Evolutionary conservation across 23 red algal species (phyloP).

Genomic region (Gracilaria gracilis): DNA sequence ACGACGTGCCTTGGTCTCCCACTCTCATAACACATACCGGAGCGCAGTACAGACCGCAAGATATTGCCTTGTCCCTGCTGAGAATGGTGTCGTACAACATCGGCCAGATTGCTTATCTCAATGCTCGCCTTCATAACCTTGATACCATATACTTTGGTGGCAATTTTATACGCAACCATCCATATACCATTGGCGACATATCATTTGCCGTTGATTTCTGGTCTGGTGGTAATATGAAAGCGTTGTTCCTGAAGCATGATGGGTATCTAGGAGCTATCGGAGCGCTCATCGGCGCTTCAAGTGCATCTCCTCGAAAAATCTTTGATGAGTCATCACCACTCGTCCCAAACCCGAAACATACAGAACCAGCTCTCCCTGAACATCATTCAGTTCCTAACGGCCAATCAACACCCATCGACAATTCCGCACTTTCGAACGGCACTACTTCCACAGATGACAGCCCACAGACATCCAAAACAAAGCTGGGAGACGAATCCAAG

Average conservation of each 20-base stretch:
- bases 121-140: constrained; percentile 77
- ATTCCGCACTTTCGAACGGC: background rate
- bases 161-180: constrained; percentile 95
- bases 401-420: background rate
- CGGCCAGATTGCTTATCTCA: constrained; percentile 91
- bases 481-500: background rate
- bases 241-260: constrained; percentile 93
- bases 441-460: background rate
- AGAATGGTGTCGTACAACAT: constrained; percentile 97
- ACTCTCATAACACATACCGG: constrained; percentile 56
- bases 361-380: background rate
- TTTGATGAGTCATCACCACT: constrained; percentile 8
- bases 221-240: constrained; percentile 86
- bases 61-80: constrained; percentile 88
- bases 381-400: background rate
- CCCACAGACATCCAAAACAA: no score
- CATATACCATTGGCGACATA: constrained; percentile 91
- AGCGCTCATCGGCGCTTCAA: constrained; percentile 75
- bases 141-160: constrained; percentile 98
- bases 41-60: constrained; percentile 78
- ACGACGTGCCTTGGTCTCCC: constrained; percentile 46
- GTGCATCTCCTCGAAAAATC: constrained; percentile 46
- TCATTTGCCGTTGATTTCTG: constrained; percentile 96
- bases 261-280: constrained; percentile 95
- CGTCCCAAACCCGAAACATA: background rate